A percentile compares a stretch with the other conserved stretches of the same genome.
These are phyloP conservation scores for Pyrenopolyporus hunteri DNA, from an alignment of 495 filamentous ascomycete genomes.

Conservation along the genomic window DNA sequence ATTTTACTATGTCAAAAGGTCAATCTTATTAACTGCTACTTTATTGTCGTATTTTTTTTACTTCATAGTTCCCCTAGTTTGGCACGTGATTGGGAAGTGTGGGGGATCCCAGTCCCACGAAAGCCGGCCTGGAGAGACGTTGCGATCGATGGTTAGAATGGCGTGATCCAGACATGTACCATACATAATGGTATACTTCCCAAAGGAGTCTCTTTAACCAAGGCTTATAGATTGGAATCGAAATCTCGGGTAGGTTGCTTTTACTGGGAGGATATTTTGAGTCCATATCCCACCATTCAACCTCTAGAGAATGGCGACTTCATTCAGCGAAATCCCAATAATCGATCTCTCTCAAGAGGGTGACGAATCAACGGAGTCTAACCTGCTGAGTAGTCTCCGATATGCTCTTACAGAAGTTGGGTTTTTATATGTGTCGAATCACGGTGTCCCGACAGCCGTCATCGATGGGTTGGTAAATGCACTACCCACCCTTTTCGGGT, in stretches of 20 bases:
- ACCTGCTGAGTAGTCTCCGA: slow-evolving; percentile 50
- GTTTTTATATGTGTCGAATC: slow-evolving; percentile 60
- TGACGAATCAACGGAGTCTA: slow-evolving; percentile 23
- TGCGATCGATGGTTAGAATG: slow-evolving; percentile 19
- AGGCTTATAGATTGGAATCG: slow-evolving; percentile 1
- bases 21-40: too few species aligned
- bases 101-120: slow-evolving; percentile 13
- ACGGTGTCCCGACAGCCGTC: slow-evolving; percentile 47
- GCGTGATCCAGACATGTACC: slow-evolving; percentile 23
- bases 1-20: too few species aligned
- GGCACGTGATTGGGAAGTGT: slow-evolving; percentile 22
- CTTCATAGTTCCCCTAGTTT: neutral
- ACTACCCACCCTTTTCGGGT: slow-evolving; percentile 54
- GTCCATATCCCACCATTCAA: neutral
- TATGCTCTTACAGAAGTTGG: slow-evolving; percentile 56
- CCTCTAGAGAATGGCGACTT: slow-evolving; percentile 27
- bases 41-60: neutral
- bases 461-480: slow-evolving; percentile 48
- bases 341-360: slow-evolving; percentile 53
- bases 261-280: neutral
- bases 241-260: neutral
- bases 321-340: slow-evolving; percentile 51
- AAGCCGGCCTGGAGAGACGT: slow-evolving; percentile 20
- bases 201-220: slow-evolving; percentile 1
- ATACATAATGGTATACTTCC: neutral